Evolutionary conservation across 1,284 basidiomycete species (phyloP).

Genomic region (Tremellales sp.): DNA sequence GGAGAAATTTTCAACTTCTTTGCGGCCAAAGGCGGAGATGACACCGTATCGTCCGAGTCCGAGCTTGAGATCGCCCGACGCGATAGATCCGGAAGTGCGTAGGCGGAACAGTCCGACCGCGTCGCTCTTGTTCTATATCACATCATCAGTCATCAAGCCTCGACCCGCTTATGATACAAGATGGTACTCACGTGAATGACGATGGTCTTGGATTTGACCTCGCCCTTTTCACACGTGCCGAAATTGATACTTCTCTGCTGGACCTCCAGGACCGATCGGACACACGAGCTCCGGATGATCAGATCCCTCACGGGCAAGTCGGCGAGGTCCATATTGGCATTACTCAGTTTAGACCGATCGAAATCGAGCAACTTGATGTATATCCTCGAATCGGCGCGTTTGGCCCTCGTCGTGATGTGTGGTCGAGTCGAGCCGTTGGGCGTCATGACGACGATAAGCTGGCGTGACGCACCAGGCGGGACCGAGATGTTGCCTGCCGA

Average conservation of each 20-base stretch:
- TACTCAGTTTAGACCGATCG: constrained; percentile 35
- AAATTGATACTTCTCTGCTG: constrained; percentile 55
- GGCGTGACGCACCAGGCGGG: constrained; percentile 37
- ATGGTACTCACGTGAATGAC: constrained; percentile 44
- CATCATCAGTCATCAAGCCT: neutral
- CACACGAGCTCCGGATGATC: constrained; percentile 50
- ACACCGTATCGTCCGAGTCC: constrained; percentile 52
- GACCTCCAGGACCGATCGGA: constrained; percentile 51
- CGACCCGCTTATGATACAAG: neutral
- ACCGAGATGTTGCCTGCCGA: constrained; percentile 46
- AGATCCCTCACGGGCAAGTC: constrained; percentile 54
- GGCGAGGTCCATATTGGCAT: constrained; percentile 8
- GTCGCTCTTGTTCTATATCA: constrained; percentile 50
- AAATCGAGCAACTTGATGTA: constrained; percentile 52
- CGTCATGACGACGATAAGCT: constrained; percentile 51
- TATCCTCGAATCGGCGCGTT: constrained; percentile 52
- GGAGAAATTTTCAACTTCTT: constrained; percentile 49
- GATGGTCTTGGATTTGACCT: constrained; percentile 51
- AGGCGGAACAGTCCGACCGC: constrained; percentile 53
- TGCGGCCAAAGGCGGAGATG: constrained; percentile 52
- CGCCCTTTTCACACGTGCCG: constrained; percentile 53
- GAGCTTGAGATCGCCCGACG: constrained; percentile 53
- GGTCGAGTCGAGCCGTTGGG: constrained; percentile 52
- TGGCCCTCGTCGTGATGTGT: constrained; percentile 48
- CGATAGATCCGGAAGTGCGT: constrained; percentile 53